phyloP scores from a whole-genome alignment of 805 yeast species.

The Yarrowia sp. region DNA sequence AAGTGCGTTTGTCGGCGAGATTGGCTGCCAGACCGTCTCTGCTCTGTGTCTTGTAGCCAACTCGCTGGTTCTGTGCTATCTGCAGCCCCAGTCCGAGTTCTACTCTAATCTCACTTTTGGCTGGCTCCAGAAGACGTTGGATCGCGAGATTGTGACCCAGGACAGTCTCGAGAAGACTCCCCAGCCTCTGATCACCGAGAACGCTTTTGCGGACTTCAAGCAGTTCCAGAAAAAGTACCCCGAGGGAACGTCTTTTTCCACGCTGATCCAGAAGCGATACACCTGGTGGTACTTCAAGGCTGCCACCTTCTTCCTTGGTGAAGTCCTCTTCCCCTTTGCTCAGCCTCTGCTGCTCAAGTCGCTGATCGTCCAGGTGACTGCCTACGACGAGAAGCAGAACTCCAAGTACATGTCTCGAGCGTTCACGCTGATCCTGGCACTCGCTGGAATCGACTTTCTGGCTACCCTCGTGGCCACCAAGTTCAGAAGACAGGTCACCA shows the following conservation, averaged over 20 bases:
- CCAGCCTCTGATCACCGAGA: not conserved
- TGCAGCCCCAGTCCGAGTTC: constrained; percentile 3
- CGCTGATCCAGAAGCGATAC: not conserved
- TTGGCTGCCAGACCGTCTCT: constrained; percentile 16
- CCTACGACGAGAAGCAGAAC: constrained; percentile 35
- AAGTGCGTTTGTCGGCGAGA: not conserved
- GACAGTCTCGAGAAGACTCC: constrained; percentile 16
- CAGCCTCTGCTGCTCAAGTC: constrained; percentile 45
- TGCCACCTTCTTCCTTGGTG: constrained; percentile 44
- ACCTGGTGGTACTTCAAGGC: constrained; percentile 21
- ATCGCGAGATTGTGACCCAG: constrained; percentile 11
- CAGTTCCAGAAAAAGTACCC: constrained; percentile 1
- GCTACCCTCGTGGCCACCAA: constrained; percentile 78
- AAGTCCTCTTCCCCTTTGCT: constrained; percentile 45
- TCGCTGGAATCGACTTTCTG: constrained; percentile 68
- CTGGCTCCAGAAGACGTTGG: constrained; percentile 20
- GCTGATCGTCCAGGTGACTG: constrained; percentile 48
- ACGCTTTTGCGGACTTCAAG: constrained; percentile 7
- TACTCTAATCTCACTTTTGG: constrained; percentile 18
- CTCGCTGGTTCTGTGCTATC: not conserved
- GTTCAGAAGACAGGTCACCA: constrained; percentile 41
- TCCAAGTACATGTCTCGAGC: constrained; percentile 64
- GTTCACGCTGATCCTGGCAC: constrained; percentile 66
- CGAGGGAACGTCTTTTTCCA: not conserved
- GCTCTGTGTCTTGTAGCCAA: not conserved